Base-by-base conservation (phyloP, 208 protist genomes). In the Vickermania ingenoplastis region DNA sequence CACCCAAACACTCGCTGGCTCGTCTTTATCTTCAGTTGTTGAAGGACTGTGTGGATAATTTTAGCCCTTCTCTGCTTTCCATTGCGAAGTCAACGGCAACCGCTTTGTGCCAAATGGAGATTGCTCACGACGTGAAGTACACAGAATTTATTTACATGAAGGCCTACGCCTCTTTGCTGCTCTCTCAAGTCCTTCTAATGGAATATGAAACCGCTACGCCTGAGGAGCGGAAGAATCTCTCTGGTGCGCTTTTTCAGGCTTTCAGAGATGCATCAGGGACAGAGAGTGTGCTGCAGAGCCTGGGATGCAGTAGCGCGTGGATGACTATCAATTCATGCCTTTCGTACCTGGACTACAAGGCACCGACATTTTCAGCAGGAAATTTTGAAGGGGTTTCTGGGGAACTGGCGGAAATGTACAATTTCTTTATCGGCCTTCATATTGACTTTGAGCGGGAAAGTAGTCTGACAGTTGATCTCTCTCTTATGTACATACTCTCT, bases 11-110 rank as follows among this genome's bases (percentile, higher is more conserved):
- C 13, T 86, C 75, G 7, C 54, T 74, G 0, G 75, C 78, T 23
- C 70, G 86, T 55, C 67, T 94, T 56, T 91, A 90, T 62, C 65
- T 71, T 31, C 59, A 78, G 26, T 57, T 93, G 11, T 61, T 93
- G 21, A 66, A 73, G 4, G 76, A 87, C 30, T 88, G 82, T 57
- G 73, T 70, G 17, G 53, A 61, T 29, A 60, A 81, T 2, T 64
- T 79, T 30, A 76, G 31, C 28, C 66, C 79, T 7, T 72, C 74
- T 1, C 61, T 91, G 11, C 61, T 73, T 49, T 66, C 75, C 14
- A 75, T 94, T n/a, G 78, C 83, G 45, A 69, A 67, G 50, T 72
- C 64, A 17, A 71, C 77, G 1, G 81, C 86, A 1, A 67, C 75
- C 45, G 70, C 65, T n/a, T 61, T 94, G 30, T 79, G 62, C 45